Conservation (phyloP, 1,139 yeast genomes). For the Kodamaea plutei region DNA sequence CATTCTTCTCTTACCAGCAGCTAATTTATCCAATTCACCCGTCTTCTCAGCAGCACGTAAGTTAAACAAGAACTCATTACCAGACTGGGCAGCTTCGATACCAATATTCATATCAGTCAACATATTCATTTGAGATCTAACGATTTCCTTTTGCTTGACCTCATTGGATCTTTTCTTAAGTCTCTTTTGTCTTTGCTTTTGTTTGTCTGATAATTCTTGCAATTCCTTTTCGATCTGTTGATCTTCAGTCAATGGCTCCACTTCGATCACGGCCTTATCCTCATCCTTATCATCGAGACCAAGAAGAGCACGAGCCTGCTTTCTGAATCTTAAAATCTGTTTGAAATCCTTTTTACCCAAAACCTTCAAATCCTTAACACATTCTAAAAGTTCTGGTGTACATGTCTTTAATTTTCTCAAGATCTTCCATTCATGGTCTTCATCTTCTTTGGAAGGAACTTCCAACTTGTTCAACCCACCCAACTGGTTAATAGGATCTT, state of each 20-base stretch:
- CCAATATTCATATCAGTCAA: conserved; percentile 90
- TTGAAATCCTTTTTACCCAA: conserved; percentile 93
- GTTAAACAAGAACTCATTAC: conserved; percentile 78
- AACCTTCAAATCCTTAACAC: conserved; percentile 87
- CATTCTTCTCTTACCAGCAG: conserved; percentile 80
- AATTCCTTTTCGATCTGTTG: conserved; percentile 85
- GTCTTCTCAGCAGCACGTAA: conserved; percentile 80
- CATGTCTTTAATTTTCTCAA: conserved; percentile 70
- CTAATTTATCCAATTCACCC: conserved; percentile 69
- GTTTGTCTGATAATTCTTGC: conserved; percentile 66
- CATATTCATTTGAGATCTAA: conserved; percentile 96
- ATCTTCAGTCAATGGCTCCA: conserved; percentile 77
- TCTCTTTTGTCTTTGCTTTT: conserved; percentile 65
- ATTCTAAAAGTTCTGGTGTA: conserved; percentile 71
- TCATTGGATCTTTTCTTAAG: conserved; percentile 82
- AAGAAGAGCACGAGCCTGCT: conserved; percentile 73
- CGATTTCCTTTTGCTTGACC: conserved; percentile 78
- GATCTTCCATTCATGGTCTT: conserved; percentile 69
- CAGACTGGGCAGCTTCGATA: conserved; percentile 83
- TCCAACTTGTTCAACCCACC: conserved; percentile 65
- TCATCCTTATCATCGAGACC: conserved; percentile 60
- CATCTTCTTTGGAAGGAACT: conserved; percentile 40
- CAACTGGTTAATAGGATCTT: conserved; percentile 78
- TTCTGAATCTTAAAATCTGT: conserved; percentile 78
- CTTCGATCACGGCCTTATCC: conserved; percentile 49